These are phyloP conservation scores for Gossypium herbaceum DNA, from an alignment of 345 rosid species.

Conservation along the genomic window DNA sequence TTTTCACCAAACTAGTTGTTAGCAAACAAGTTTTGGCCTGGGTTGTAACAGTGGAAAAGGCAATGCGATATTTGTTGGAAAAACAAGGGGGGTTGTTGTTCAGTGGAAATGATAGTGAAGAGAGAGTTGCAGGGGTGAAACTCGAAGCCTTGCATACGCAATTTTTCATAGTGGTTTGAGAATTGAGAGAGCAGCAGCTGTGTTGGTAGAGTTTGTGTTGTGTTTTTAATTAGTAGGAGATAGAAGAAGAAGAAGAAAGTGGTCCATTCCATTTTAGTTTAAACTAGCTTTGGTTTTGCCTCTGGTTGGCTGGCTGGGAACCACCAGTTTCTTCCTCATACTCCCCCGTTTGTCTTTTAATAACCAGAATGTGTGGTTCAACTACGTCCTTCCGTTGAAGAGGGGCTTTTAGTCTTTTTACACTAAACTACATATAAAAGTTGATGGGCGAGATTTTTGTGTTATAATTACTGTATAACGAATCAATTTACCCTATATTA, in stretches of 20 bases:
- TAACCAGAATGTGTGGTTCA: not conserved
- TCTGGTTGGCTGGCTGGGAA: not conserved
- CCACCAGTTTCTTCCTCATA: not conserved
- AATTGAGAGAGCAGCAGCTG: not conserved
- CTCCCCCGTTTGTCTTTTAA: not conserved
- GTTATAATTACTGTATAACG: too few relatives aligned
- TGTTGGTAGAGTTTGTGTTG: not conserved
- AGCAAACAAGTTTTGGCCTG: not conserved
- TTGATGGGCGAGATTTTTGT: too few relatives aligned
- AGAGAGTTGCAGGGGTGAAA: not conserved
- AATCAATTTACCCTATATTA: too few relatives aligned
- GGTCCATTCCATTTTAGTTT: not conserved
- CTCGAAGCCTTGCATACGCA: conserved; percentile 9
- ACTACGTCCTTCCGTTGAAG: not conserved
- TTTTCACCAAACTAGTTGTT: not conserved
- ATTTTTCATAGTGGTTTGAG: conserved; percentile 15
- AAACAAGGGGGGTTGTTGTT: not conserved
- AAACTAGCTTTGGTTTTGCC: not conserved
- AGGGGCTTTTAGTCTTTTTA: not conserved
- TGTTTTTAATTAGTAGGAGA: too few relatives aligned
- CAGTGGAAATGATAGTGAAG: not conserved
- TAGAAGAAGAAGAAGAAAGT: too few relatives aligned
- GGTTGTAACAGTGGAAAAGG: not conserved
- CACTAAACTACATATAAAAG: too few relatives aligned
- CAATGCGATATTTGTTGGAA: not conserved